These are phyloP conservation scores for Xanthoconium stramineum DNA, from an alignment of 768 basidiomycete genomes.

Conservation along the genomic window DNA sequence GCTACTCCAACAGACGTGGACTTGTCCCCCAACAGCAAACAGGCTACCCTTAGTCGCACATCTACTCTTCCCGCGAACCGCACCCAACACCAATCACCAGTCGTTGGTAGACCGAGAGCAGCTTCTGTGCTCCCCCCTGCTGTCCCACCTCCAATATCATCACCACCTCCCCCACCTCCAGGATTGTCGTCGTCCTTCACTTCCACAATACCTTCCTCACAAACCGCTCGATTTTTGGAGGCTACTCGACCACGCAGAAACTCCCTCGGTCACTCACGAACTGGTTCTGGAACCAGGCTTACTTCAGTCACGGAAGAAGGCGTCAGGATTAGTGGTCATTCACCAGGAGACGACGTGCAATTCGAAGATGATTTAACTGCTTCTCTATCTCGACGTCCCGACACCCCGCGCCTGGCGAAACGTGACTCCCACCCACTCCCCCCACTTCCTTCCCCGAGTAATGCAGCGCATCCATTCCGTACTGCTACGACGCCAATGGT, in stretches of 20 bases:
- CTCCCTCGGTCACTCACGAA: conserved; percentile 51
- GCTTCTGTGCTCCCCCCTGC: conserved; percentile 62
- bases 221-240: conserved; percentile 34
- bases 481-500: conserved; percentile 19
- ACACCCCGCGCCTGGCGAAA: conserved; percentile 42
- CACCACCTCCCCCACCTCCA: conserved; percentile 59
- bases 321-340: conserved; percentile 35
- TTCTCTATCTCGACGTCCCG: conserved; percentile 34
- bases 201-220: conserved; percentile 31
- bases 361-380: conserved; percentile 31
- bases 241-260: conserved; percentile 44
- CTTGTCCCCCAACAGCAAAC: conserved; percentile 24
- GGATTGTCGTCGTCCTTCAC: conserved; percentile 26
- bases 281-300: conserved; percentile 55
- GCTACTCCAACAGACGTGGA: conserved; percentile 42
- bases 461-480: conserved; percentile 28
- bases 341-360: conserved; percentile 24
- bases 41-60: conserved; percentile 30
- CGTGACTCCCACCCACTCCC: conserved; percentile 66
- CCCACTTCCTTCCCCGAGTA: conserved; percentile 54
- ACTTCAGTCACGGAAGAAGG: conserved; percentile 63
- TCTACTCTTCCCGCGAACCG: conserved; percentile 34
- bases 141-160: conserved; percentile 59
- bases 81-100: conserved; percentile 21
- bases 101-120: conserved; percentile 46